Conservation (phyloP, 75 land plant genomes). For the Picea glauca region DNA sequence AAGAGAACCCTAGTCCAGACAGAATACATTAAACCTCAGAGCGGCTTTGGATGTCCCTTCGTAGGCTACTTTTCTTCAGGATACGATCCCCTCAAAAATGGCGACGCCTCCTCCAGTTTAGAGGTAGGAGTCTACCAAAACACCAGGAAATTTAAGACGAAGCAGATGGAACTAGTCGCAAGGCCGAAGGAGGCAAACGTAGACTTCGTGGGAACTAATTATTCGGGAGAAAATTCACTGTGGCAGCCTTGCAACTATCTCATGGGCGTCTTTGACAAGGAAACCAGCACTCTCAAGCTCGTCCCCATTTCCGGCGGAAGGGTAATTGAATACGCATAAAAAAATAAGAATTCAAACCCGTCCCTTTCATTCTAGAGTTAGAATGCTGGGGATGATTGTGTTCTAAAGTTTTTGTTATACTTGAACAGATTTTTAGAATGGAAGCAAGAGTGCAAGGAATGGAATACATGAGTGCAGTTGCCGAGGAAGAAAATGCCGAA, state of each 20-base stretch:
- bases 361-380: neutral
- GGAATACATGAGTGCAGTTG: conserved; percentile 18
- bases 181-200: conserved; percentile 37
- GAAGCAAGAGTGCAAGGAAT: conserved; percentile 66
- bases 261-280: conserved; percentile 86
- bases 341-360: neutral
- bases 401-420: neutral
- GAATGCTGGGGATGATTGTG: neutral
- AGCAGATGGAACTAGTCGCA: conserved; percentile 60
- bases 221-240: conserved; percentile 58
- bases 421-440: conserved; percentile 74
- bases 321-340: conserved; percentile 27
- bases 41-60: conserved; percentile 34
- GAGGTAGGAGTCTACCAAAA: conserved; percentile 46
- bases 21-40: conserved; percentile 32
- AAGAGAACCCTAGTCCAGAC: conserved; percentile 25
- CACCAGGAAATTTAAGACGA: conserved; percentile 14
- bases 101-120: neutral
- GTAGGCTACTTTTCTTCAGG: conserved; percentile 82
- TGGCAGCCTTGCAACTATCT: conserved; percentile 67
- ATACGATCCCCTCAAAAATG: conserved; percentile 33
- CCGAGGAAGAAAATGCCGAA: conserved; percentile 18
- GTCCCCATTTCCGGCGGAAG: conserved; percentile 73
- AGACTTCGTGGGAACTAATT: conserved; percentile 77
- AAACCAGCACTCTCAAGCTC: conserved; percentile 52